Conservation (phyloP, 2,329 filamentous ascomycete genomes). For the Calycina herbarum region DNA sequence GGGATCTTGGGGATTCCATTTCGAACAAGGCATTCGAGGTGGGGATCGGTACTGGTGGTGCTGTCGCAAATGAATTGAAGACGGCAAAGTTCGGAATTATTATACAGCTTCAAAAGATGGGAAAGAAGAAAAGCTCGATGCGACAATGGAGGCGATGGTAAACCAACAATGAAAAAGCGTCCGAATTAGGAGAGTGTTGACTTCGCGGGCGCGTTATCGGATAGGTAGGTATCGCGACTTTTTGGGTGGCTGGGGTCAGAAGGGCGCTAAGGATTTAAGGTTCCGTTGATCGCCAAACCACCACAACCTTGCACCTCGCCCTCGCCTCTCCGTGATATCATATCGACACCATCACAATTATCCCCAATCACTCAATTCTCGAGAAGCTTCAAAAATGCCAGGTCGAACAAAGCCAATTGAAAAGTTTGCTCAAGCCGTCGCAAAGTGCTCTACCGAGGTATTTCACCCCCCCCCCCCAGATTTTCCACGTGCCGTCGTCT, state of each 20-base stretch:
- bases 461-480: slow-evolving; percentile 15
- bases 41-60: slow-evolving; percentile 11
- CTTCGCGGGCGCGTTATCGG: slow-evolving; percentile 3
- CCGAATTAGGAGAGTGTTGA: background rate
- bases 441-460: slow-evolving; percentile 67
- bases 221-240: background rate
- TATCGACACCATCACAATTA: slow-evolving; percentile 2
- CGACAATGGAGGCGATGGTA: background rate
- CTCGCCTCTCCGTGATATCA: background rate
- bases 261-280: background rate
- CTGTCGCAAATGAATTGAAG: slow-evolving; percentile 26
- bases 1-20: slow-evolving; percentile 32
- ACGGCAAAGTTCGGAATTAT: slow-evolving; percentile 10
- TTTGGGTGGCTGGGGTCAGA: background rate
- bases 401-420: slow-evolving; percentile 61
- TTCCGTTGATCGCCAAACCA: background rate
- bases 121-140: background rate
- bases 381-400: slow-evolving; percentile 32
- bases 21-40: slow-evolving; percentile 35
- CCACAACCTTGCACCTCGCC: background rate
- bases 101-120: background rate
- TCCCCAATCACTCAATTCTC: background rate
- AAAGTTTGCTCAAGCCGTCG: slow-evolving; percentile 64
- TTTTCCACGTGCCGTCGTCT: background rate
- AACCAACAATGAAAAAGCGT: background rate